Base-by-base conservation (phyloP, 305 asterid species). In the Fraxinus paxiana region DNA sequence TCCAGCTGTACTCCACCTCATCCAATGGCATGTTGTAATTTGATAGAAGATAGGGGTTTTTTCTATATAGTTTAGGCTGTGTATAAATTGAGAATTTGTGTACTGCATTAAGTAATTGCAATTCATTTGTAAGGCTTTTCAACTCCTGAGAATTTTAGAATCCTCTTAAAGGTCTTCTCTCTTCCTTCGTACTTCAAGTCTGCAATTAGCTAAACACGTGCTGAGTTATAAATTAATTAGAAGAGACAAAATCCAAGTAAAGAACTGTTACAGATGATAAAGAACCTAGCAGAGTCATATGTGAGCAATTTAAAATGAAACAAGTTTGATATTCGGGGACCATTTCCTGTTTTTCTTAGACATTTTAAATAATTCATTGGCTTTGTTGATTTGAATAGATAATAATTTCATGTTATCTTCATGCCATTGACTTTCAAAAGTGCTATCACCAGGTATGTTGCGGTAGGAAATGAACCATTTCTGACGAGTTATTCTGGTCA, bases 401-500 rank as follows among this genome's bases (percentile, higher is more conserved):
- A 15, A n/a, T 15, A 69, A 13, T 17, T 69, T 28, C 41, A 5
- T 26, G 34, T 12, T 65, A 26, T 24, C 73, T 65, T 65, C 37
- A 26, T 30, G 22, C 75, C 10, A 69, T 84, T 86, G 79, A 84
- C 69, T 71, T 35, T 71, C 73, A 31, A 28, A 28, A 24, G 41
- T 33, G 61, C 61, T 75, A 54, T 82, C 73, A 30, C 38, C 92
- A 95, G 98, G 89, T 95, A 89, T 28, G 87, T 95, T 83, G 98
- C 98, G 0, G 97, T 95, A 0, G 98, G 98, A 79, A 95, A 95
- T 78, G 98, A 95, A 79, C 98, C 98, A 54, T 95, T 95, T 87
- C 90, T 95, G 48, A 80, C 89, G 24, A 85, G 98, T 82, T 95
- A 92, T 81, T 83, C 92, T 34, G 95, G 97, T 79, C 97, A 93